phyloP scores from a whole-genome alignment of 2,329 filamentous ascomycete genomes.

The Ophiocordyceps robertsii region DNA sequence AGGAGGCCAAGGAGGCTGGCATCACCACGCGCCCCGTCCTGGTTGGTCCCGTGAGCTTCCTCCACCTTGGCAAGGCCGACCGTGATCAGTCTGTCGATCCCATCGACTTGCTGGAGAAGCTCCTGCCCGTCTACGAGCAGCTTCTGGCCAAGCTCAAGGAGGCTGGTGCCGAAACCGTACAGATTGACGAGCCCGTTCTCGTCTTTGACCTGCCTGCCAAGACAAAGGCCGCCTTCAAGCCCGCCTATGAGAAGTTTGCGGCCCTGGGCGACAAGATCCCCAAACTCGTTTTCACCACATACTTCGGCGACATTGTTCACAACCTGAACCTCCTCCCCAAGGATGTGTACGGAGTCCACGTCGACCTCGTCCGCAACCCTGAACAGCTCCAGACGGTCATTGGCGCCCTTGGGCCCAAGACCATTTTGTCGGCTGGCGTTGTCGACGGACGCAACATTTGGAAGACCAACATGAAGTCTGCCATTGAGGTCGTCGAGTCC shows the following conservation, averaged over 20 bases:
- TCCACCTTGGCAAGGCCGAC: conserved; percentile 95
- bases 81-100: conserved; percentile 86
- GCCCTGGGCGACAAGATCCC: conserved; percentile 68
- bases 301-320: conserved; percentile 99
- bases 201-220: conserved; percentile 86
- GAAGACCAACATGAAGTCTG: conserved; percentile 98
- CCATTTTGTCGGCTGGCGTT: conserved; percentile 86
- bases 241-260: conserved; percentile 82
- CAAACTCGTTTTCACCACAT: conserved; percentile 83
- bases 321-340: conserved; percentile 84
- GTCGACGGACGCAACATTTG: conserved; percentile 99
- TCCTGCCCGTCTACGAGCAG: conserved; percentile 88
- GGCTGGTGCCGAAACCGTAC: conserved; percentile 89
- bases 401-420: conserved; percentile 71
- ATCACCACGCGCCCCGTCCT: conserved; percentile 88
- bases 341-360: conserved; percentile 72
- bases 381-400: conserved; percentile 88
- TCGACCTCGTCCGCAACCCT: conserved; percentile 95
- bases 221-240: conserved; percentile 95
- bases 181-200: conserved; percentile 96
- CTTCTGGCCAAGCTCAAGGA: conserved; percentile 87
- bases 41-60: conserved; percentile 93
- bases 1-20: conserved; percentile 95
- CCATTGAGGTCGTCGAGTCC: conserved; percentile 79
- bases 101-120: conserved; percentile 85